Conservation (phyloP, 2,329 filamentous ascomycete species). For the Kalaharituber pfeilii region DNA sequence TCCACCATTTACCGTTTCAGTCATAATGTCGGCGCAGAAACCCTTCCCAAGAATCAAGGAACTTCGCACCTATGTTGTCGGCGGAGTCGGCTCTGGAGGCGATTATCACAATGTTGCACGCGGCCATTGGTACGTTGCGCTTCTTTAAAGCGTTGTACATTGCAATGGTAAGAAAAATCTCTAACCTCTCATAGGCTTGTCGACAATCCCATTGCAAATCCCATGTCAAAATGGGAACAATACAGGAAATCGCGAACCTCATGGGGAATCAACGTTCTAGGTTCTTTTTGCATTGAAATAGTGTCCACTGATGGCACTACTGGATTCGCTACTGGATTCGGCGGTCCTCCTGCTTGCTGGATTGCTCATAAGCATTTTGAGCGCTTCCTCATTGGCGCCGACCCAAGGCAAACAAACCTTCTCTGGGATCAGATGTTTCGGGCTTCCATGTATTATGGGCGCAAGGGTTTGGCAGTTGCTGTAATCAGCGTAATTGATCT, state of each 20-base stretch:
- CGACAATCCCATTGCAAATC: constrained; percentile 80
- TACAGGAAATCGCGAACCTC: constrained; percentile 76
- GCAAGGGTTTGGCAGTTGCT: constrained; percentile 76
- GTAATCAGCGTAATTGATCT: constrained; percentile 91
- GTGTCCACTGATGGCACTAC: constrained; percentile 81
- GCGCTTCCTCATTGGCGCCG: constrained; percentile 72
- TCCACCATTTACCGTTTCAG: no score
- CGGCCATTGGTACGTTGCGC: constrained; percentile 41
- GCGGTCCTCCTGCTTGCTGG: constrained; percentile 86
- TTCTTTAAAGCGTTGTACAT: not conserved
- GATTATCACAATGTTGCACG: constrained; percentile 86
- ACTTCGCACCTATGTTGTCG: constrained; percentile 54
- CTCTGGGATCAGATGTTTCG: constrained; percentile 96
- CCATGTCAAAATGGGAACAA: constrained; percentile 75
- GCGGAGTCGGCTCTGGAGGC: constrained; percentile 46
- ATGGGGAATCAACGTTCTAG: constrained; percentile 91
- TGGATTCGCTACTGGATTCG: constrained; percentile 85
- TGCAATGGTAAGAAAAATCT: constrained; percentile 31
- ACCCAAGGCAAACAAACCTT: constrained; percentile 78
- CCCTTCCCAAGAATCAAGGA: constrained; percentile 60
- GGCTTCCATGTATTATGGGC: constrained; percentile 87
- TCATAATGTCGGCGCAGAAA: constrained; percentile 27
- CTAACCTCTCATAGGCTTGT: constrained; percentile 52
- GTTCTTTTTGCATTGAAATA: constrained; percentile 80
- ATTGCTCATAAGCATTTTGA: constrained; percentile 85